Base-by-base conservation (phyloP, 2,329 filamentous ascomycete genomes). In the Colletotrichum sojae region DNA sequence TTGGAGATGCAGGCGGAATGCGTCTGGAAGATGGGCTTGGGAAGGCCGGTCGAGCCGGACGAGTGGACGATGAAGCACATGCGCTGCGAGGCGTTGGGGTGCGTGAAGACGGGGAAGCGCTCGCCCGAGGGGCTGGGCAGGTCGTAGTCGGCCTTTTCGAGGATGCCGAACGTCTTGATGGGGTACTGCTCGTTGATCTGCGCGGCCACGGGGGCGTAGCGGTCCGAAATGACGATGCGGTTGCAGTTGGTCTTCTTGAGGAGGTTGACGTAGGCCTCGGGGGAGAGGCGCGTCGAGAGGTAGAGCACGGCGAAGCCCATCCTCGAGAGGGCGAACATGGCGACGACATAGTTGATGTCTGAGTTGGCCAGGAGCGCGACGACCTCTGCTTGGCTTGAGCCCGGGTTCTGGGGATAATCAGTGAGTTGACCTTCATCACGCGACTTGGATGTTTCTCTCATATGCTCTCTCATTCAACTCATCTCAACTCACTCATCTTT, bases 1-100 rank as follows among this genome's bases (percentile, higher is more conserved):
- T 83, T 85, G 15, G 77, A 79, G 61, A 87, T 76, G 31, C 81
- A 83, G 27, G 80, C 80, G 5, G 76, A 73, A 59, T 89, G 86
- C 4, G 83, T 86, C 48, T 85, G 82, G 71, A 81, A 85, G 61
- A 89, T 88, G 0, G 86, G 86, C 67, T 89, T 88, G 0, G 86
- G 86, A 12, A 88, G 79, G 0, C 86, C 86, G 1, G 88, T 89
- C 1, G 83, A 85, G 3, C 87, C 86, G 8, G 78, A 80, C 0
- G 78, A 80, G 72, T 81, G 79, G 15, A 81, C 73, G 20, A 81
- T 77, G 64, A 76, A 77, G 16, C 71, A 68, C 22, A 72, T 57
- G 46, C 70, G 71, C 45, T 73, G 52, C 13, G 48, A 61, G 46
- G 75, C 72, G 22, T 72, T 71, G 9, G 52, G 64, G 27, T 67